phyloP scores from a whole-genome alignment of 768 basidiomycete genomes.

The Kwoniella sp. region DNA sequence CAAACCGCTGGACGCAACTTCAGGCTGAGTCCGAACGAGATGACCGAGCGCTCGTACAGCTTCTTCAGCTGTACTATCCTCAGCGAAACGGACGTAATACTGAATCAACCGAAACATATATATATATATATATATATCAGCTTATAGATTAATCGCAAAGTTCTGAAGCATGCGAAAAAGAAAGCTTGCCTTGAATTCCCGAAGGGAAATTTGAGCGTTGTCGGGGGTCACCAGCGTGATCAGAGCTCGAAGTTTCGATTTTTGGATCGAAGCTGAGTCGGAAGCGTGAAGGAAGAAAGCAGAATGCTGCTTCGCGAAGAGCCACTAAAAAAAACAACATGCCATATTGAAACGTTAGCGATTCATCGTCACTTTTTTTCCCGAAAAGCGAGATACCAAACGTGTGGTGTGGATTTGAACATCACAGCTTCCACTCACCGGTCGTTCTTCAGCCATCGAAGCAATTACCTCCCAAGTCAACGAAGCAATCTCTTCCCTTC shows the following conservation, averaged over 20 bases:
- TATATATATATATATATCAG: no score
- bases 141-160: no score
- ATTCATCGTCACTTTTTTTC: no score
- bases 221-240: constrained; percentile 67
- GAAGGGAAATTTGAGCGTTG: constrained; percentile 70
- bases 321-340: constrained; percentile 61
- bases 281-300: constrained; percentile 71
- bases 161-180: no score
- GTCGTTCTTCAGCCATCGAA: constrained; percentile 65
- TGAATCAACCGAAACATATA: no score
- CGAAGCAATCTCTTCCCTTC: constrained; percentile 67
- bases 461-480: constrained; percentile 73
- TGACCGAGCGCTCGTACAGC: constrained; percentile 78
- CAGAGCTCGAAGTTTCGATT: constrained; percentile 73
- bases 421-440: no score
- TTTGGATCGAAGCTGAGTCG: constrained; percentile 70
- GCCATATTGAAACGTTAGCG: no score
- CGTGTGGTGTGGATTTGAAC: no score
- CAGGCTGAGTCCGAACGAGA: constrained; percentile 70
- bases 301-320: constrained; percentile 67
- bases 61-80: constrained; percentile 70
- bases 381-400: no score
- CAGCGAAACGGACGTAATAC: constrained; percentile 79
- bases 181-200: constrained; percentile 69
- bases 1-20: constrained; percentile 71